Base-by-base conservation (phyloP, 768 basidiomycete genomes). In the Suillus ampliporus region DNA sequence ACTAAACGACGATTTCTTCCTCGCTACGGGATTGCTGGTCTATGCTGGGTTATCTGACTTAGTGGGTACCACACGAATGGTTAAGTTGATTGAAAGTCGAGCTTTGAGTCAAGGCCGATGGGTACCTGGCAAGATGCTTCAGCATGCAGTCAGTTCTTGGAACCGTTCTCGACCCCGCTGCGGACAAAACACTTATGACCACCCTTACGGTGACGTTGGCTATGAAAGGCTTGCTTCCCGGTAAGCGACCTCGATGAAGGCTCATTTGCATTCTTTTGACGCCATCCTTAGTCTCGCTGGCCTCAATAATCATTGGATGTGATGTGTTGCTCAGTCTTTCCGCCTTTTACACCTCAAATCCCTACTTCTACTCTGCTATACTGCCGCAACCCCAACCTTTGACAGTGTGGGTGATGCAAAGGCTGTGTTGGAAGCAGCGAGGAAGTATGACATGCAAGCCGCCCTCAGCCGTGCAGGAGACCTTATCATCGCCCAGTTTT, bases 151-250 rank as follows among this genome's bases (percentile, higher is more conserved):
- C 93, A 14, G 95, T 99, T n/a, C 82, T 99, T 21, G 97, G 97
- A 21, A 92, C 93, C 10, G 95, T 99, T 62, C 83, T 99, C 14
- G 97, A 99, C 74, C 97, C 97, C 14, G 94, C 97, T 0, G 97
- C 97, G 3, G 97, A 99, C 83, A 99, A 99, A 76, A 83, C 87
- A 11, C 79, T 99, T 48, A 91, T 99, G 90, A 97, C 97, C 2
- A 98, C 96, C 1, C 79, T 99, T 69, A 94, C 93, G 0, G 79
- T 95, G 52, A 90, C 95, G 1, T 78, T 99, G 64, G 87, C 94
- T 0, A 85, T 91, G 83, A 89, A 92, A 66, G 89, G 86, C 23
- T 80, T 97, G 67, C 79, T 99, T 23, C 97, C 97, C 10, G 67
- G 95, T 96, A 66, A 65, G 88, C 82, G 9, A 34, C 53, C 40